Evolutionary conservation across 192 early-diverging fungal species (phyloP).

Genomic region (Gryganskiella cystojenkinii): DNA sequence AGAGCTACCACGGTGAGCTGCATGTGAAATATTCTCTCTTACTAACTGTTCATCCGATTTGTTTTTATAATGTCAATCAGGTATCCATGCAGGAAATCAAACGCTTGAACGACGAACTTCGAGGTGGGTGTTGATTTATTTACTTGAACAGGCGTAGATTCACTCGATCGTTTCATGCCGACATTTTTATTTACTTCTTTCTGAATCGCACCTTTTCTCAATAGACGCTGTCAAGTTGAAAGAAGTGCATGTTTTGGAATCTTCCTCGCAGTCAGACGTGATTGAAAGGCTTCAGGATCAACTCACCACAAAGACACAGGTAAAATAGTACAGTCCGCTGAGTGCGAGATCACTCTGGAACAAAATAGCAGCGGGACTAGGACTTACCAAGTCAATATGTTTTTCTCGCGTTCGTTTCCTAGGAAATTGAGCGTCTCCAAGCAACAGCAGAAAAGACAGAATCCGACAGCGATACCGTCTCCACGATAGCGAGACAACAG

Average conservation of each 20-base stretch:
- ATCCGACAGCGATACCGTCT: background rate
- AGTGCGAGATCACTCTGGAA: too few species aligned
- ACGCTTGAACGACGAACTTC: constrained; percentile 39
- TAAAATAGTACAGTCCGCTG: too few species aligned
- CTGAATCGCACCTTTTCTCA: background rate
- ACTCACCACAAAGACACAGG: constrained; percentile 38
- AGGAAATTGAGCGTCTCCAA: constrained; percentile 30
- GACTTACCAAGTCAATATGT: constrained; percentile 1
- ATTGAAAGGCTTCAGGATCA: constrained; percentile 53
- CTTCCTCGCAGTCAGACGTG: constrained; percentile 46
- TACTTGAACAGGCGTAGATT: background rate
- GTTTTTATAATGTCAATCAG: too few species aligned
- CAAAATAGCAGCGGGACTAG: background rate
- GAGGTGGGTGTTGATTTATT: constrained; percentile 12
- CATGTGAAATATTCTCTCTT: too few species aligned
- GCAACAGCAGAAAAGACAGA: background rate
- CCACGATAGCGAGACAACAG: constrained; percentile 14
- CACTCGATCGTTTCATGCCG: too few species aligned
- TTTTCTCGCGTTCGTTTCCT: background rate
- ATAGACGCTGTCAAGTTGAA: constrained; percentile 35
- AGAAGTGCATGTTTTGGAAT: constrained; percentile 42
- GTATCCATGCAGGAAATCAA: constrained; percentile 56
- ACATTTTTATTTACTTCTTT: constrained; percentile 4
- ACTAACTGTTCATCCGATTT: too few species aligned
- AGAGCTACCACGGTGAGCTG: too few species aligned